Percentiles rank a stretch among this genome's conserved stretches.
Conservation (phyloP, 345 rosid species). For the Leavenworthia alabamica region DNA sequence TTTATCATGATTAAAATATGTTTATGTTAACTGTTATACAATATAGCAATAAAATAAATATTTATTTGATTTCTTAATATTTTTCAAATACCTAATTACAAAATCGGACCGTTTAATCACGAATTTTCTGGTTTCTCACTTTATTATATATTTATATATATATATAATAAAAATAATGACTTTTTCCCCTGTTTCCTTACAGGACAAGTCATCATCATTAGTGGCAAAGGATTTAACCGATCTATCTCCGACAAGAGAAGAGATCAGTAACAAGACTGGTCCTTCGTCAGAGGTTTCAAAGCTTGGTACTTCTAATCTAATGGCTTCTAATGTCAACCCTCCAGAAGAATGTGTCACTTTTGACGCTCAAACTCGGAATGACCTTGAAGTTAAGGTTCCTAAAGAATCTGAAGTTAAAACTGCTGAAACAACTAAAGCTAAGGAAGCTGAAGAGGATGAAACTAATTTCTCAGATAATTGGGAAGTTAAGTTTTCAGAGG, state of each 20-base stretch:
- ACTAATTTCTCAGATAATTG: conserved; percentile 13
- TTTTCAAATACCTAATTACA: too few species aligned
- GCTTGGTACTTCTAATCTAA: conserved; percentile 1
- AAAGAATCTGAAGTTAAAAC: neutral
- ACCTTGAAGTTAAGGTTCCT: conserved; percentile 22
- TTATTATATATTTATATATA: neutral
- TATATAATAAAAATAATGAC: too few species aligned
- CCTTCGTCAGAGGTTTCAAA: conserved; percentile 11
- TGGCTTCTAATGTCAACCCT: neutral
- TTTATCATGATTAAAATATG: neutral
- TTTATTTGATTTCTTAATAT: neutral
- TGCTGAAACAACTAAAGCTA: conserved; percentile 24
- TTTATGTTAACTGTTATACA: neutral
- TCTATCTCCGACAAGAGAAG: neutral
- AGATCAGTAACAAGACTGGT: neutral
- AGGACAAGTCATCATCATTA: neutral
- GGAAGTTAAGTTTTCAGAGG: conserved; percentile 30
- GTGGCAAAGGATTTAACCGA: neutral
- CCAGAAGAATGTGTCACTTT: conserved; percentile 12
- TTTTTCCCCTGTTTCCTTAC: neutral
- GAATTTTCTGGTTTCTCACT: neutral
- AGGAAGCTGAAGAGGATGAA: neutral
- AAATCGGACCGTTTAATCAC: neutral
- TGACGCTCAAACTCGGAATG: conserved; percentile 12
- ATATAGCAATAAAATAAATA: neutral